Conservation (phyloP, 73 alveolate species). For the Paramecium primaurelia region DNA sequence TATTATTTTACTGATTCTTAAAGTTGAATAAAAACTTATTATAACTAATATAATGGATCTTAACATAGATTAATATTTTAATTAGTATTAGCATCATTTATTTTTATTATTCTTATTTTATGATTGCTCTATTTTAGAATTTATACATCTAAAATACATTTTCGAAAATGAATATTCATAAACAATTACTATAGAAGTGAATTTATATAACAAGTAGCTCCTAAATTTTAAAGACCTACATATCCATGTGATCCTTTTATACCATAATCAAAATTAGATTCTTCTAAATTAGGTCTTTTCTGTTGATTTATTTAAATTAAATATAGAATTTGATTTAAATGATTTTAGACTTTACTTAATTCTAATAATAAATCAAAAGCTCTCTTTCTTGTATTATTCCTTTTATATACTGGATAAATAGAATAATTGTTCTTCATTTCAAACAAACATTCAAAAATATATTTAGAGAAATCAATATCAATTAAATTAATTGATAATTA, state of each 20-base stretch:
- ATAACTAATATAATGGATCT: constrained; percentile 77
- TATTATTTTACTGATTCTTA: constrained; percentile 80
- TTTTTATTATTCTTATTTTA: not conserved
- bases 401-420: not conserved
- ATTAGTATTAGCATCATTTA: not conserved
- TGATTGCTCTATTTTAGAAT: not conserved
- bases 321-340: not conserved
- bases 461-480: not conserved
- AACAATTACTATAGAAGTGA: constrained; percentile 88
- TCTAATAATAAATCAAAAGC: constrained; percentile 18
- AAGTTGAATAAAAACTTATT: constrained; percentile 82
- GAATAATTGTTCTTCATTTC: not conserved
- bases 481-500: not conserved
- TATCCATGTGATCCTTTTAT: constrained; percentile 64
- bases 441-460: not conserved
- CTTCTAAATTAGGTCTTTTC: not conserved
- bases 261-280: not conserved
- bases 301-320: not conserved
- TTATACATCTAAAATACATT: constrained; percentile 44
- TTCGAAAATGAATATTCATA: constrained; percentile 78
- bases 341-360: not conserved
- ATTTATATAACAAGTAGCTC: constrained; percentile 94
- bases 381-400: not conserved
- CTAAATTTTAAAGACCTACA: constrained; percentile 71
- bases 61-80: not conserved